Conservation (phyloP, 371 early-diverging fungal species). For the Mucor circinelloides region DNA sequence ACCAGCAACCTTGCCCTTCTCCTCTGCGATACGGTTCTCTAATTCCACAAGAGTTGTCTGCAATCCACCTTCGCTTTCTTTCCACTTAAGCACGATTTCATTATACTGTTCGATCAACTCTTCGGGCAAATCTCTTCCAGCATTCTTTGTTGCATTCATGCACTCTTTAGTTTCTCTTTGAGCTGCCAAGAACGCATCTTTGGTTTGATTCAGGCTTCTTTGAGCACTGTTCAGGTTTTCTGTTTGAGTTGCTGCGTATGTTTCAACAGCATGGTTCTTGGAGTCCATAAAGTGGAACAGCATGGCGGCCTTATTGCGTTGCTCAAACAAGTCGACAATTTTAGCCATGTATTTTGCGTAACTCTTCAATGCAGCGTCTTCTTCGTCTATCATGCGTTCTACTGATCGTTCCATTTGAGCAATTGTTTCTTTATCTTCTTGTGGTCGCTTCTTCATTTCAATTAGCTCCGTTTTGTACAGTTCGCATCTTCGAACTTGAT, state of each 20-base stretch:
- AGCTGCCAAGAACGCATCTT: neutral
- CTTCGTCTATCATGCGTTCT: neutral
- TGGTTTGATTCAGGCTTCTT: neutral
- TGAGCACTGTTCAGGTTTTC: constrained; percentile 7
- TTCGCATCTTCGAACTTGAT: neutral
- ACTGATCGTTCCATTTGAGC: neutral
- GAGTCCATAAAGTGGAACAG: neutral
- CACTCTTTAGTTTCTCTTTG: constrained; percentile 22
- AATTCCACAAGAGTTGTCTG: constrained; percentile 24
- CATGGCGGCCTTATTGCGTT: neutral
- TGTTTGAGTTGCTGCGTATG: neutral
- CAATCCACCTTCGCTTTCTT: constrained; percentile 28
- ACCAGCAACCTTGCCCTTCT: constrained; percentile 52
- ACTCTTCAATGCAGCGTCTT: neutral
- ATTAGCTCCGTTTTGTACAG: neutral
- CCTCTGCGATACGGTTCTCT: constrained; percentile 54
- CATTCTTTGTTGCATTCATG: constrained; percentile 44
- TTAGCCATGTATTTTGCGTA: neutral
- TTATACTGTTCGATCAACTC: constrained; percentile 57
- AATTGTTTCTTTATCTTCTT: neutral
- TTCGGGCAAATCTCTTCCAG: constrained; percentile 40
- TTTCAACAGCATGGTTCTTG: neutral
- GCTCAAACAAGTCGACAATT: neutral
- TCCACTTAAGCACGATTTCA: constrained; percentile 36
- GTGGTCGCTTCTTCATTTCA: constrained; percentile 7